Base-by-base conservation (phyloP, 1,284 basidiomycete species). In the Rhodofomes roseus region DNA sequence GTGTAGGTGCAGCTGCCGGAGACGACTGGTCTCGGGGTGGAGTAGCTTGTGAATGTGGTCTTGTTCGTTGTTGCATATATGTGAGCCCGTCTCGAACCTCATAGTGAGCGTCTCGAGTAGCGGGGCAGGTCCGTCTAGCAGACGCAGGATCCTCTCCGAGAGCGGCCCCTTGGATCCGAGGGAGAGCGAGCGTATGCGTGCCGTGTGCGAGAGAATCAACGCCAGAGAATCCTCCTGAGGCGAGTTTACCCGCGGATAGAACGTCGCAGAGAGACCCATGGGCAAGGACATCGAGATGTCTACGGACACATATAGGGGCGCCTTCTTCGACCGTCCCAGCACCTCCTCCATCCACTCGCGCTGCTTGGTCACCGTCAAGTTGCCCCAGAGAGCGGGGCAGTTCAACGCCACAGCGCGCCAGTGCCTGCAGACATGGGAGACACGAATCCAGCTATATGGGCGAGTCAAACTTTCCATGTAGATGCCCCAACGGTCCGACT, bases 371-470 rank as follows among this genome's bases (percentile, higher is more conserved):
- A 34, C 14, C 4, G 25, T 16, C 20, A 56, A 16, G 29, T 46
- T 22, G 54, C 20, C 36, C 54, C 54, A 56, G 16, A 56, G 54
- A 27, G 14, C n/a, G 22, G 54, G 40, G 40, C 27, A 56, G 41
- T 29, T 34, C 40, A 56, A 36, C 6, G 54, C 54, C 9, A 46
- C 40, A 4, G 22, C 27, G 14, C 54, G 54, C 54, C 54, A 56
- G 41, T 56, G 27, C 29, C 5, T 36, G 31, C 54, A 56, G 41
- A 56, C 43, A 14, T 56, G 54, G 11, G 54, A 56, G 8, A 56
- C 27, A n/a, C 22, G 5, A 2, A 56, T 34, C 23, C 18, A 36
- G 18, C 14, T 7, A 46, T 46, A 22, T 4, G 31, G n/a, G n/a
- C n/a, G n/a, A n/a, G n/a, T n/a, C n/a, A n/a, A n/a, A n/a, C n/a